A percentile compares a stretch with the other conserved stretches of the same genome.
Conservation (phyloP, 129 eudicot genomes). For the Apium graveolens region DNA sequence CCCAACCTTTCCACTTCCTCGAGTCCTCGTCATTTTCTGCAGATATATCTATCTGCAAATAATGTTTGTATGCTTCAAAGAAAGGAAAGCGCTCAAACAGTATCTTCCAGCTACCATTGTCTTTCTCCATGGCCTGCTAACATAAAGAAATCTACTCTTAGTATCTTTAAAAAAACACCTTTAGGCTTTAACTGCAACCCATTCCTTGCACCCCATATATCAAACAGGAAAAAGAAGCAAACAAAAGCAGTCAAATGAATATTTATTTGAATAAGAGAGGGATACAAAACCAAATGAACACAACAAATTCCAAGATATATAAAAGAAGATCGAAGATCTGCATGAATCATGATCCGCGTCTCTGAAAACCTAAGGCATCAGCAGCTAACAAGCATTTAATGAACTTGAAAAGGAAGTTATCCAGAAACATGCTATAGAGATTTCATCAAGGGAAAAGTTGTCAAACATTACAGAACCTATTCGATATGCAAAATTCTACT, state of each 20-base stretch:
- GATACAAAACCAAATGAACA: not conserved
- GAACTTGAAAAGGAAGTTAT: not conserved
- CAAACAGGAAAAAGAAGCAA: not conserved
- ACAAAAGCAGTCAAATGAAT: not conserved
- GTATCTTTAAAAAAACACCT: not conserved
- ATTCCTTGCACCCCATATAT: not conserved
- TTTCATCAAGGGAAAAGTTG: not conserved
- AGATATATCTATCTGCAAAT: constrained; percentile 77
- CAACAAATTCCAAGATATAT: not conserved
- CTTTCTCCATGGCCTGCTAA: constrained; percentile 60
- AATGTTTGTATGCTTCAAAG: constrained; percentile 80
- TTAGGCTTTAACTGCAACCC: not conserved
- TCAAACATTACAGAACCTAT: not conserved
- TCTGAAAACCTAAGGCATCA: not conserved
- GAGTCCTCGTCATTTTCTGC: constrained; percentile 71
- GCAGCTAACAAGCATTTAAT: not conserved
- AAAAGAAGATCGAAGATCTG: not conserved
- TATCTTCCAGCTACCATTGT: constrained; percentile 52
- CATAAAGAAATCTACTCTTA: not conserved
- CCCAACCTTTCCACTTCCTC: constrained; percentile 97
- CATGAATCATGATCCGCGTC: not conserved
- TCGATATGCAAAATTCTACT: not conserved
- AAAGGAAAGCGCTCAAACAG: constrained; percentile 81
- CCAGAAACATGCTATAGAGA: not conserved
- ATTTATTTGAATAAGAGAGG: not conserved